Conservation (phyloP, 306 rosid genomes). For the Fagus crenata region DNA sequence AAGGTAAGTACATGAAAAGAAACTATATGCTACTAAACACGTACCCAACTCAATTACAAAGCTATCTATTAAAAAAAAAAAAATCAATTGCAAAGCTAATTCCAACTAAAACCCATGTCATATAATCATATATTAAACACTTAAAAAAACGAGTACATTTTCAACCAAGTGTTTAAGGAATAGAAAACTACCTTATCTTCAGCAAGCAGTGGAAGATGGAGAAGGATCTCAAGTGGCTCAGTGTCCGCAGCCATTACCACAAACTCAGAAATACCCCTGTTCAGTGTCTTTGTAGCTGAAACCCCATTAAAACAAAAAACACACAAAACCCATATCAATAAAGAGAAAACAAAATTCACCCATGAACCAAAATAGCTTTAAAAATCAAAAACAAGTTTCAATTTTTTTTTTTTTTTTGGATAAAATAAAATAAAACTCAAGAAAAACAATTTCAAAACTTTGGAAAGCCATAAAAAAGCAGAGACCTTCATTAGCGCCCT, state of each 20-base stretch:
- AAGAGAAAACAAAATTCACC: background rate
- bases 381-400: background rate
- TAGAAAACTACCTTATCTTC: constrained; percentile 70
- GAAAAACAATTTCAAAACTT: background rate
- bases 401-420: background rate
- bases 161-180: background rate
- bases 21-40: background rate
- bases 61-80: background rate
- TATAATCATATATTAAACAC: background rate
- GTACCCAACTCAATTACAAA: background rate
- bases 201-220: constrained; percentile 82
- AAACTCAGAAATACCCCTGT: constrained; percentile 88
- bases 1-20: background rate
- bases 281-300: constrained; percentile 86
- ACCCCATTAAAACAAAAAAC: background rate
- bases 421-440: background rate
- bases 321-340: background rate
- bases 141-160: background rate
- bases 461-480: background rate
- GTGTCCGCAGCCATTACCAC: constrained; percentile 87
- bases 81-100: background rate
- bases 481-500: constrained; percentile 91
- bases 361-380: background rate
- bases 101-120: background rate
- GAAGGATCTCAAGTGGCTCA: constrained; percentile 91